Evolutionary conservation across 2,329 filamentous ascomycete species (phyloP), one percentile per base, ranked within the genome.

Genomic region (Ascosphaera apis): DNA sequence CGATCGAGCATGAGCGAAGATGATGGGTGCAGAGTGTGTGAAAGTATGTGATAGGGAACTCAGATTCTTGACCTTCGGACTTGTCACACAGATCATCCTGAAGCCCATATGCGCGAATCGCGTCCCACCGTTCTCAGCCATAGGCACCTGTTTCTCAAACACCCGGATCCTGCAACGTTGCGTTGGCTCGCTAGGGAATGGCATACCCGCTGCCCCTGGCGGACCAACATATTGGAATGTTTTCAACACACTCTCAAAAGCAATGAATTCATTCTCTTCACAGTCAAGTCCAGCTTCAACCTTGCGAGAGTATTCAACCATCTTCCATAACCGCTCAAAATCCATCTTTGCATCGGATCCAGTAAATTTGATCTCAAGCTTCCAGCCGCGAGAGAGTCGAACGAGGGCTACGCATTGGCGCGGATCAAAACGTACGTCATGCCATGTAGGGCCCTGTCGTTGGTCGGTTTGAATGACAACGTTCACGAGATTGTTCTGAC

Each of bases 221-320:
- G 73, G 65, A 47, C 91, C 81, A 47, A 82, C 75, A 50, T 86
- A 88, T 47, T 86, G 79, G 43, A 91, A 81, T 17, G 74, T 68
- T 32, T 70, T 69, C 6, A 92, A 58, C 1, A 68, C 72, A 5
- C 69, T 66, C 45, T 75, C 70, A 49, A 80, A 82, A 2, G 77
- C 62, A 38, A 76, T 54, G 2, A 61, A 62, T 54, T 93, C 84
- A 36, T 80, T 76, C 19, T 64, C 62, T 30, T 71, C 67, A 4
- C 73, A 70, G 25, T 71, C 70, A 31, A 91, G 61, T 36, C 71
- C 78, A 17, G 66, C 64, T 47, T 83, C 76, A 2, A 86, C 70
- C 46, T 78, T 81, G 43, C 67, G 68, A 17, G 77, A 80, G 50
- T 91, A 86, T 40, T 91, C 81, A 43, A 83, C 81, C 53, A 91